Evolutionary conservation across 75 land plant genomes (phyloP).

Genomic region (Picea sitchensis): DNA sequence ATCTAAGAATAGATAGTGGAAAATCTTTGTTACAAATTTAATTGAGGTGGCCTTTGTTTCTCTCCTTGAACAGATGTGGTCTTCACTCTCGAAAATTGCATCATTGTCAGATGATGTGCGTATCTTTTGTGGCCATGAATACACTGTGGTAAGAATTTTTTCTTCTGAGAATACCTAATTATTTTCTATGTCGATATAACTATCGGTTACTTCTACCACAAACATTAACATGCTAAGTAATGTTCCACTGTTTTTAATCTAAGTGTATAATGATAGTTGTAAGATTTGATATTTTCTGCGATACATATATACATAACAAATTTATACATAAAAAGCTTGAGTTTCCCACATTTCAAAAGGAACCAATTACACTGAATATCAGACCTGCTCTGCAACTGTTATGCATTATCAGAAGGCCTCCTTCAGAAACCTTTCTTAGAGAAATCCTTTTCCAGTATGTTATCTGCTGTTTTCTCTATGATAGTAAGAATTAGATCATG

Average conservation of each 20-base stretch:
- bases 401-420: no score
- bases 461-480: no score
- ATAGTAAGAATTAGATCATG: no score
- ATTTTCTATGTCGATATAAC: conserved; percentile 2
- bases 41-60: neutral
- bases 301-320: no score
- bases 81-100: conserved; percentile 68
- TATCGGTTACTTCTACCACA: neutral
- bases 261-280: neutral
- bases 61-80: conserved; percentile 62
- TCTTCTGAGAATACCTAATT: neutral
- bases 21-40: neutral
- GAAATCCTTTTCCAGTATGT: no score
- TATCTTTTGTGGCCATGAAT: conserved; percentile 93
- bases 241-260: neutral
- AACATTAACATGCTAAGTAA: no score
- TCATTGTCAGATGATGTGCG: conserved; percentile 83
- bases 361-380: no score
- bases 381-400: no score
- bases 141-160: conserved; percentile 66
- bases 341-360: no score
- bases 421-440: no score
- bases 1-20: neutral
- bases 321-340: no score
- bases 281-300: neutral